phyloP scores from a whole-genome alignment of 2,329 filamentous ascomycete genomes.

The Paecilomyces niveus region DNA sequence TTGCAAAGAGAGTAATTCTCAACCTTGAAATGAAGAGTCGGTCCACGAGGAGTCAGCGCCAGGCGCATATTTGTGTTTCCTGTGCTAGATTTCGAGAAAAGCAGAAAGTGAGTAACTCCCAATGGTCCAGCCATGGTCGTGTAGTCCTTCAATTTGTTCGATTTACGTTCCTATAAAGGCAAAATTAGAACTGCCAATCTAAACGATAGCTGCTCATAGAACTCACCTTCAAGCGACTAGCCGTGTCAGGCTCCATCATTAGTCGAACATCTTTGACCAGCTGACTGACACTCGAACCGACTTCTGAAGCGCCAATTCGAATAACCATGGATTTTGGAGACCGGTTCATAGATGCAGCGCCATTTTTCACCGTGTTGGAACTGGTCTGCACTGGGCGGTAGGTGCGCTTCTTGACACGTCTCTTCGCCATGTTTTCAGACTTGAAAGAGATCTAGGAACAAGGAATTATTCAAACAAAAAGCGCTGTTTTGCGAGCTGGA shows the following conservation, averaged over 20 bases:
- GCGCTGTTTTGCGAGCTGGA: constrained; percentile 2
- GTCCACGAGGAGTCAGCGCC: constrained; percentile 79
- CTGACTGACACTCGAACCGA: constrained; percentile 85
- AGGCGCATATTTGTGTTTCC: constrained; percentile 92
- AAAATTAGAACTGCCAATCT: constrained; percentile 3
- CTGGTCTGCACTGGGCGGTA: constrained; percentile 62
- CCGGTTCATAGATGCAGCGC: constrained; percentile 56
- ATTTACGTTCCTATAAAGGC: constrained; percentile 60
- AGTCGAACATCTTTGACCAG: constrained; percentile 81
- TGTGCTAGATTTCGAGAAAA: constrained; percentile 82
- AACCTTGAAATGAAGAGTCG: constrained; percentile 88
- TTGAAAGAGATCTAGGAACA: background rate
- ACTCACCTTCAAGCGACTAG: constrained; percentile 65
- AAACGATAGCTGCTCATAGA: background rate
- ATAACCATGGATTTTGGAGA: constrained; percentile 97
- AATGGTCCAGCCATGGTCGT: constrained; percentile 91
- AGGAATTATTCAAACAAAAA: background rate
- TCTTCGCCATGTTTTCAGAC: constrained; percentile 59
- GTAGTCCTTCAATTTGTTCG: constrained; percentile 85
- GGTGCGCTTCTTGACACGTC: constrained; percentile 81
- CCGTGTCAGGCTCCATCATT: constrained; percentile 96
- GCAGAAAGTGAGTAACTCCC: constrained; percentile 83
- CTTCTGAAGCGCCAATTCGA: constrained; percentile 87
- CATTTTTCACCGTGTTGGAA: constrained; percentile 43
- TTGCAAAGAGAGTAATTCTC: constrained; percentile 92